Evolutionary conservation across 2,329 filamentous ascomycete species (phyloP), one percentile per base, ranked within the genome.

Genomic region (Cladosporium velox): DNA sequence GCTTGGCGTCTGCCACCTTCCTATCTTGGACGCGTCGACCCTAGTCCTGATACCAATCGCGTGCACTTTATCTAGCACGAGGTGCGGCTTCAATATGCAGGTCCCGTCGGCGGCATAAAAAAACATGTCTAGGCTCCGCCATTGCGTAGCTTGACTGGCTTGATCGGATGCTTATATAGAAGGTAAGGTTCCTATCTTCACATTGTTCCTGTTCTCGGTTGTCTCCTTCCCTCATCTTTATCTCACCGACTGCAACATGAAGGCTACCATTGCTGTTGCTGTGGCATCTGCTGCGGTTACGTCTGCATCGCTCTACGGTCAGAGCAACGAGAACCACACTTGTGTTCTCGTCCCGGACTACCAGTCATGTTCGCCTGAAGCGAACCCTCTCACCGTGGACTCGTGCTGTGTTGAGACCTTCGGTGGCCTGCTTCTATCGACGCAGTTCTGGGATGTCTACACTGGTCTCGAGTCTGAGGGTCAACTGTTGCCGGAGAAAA

Each of bases 331-430:
- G 52, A 88, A 88, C 74, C 86, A 88, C 73, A 87, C 84, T 12
- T 88, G 86, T 71, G 77, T 80, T 18, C 75, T 87, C 18, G 60
- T 68, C 15, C 70, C 70, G 8, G 65, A 70, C 54, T 72, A 72
- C 69, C 77, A 84, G 35, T 87, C 85, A 1, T 87, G 85, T 76
- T 85, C 83, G 0, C 70, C 76, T 24, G 73, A 76, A 1, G 84
- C 83, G 6, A 75, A 77, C 28, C 80, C 74, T 11, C 49, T 51
- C 6, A 68, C 47, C 21, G 84, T 86, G 38, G 87, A 90, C 72
- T 84, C 84, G 1, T 90, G 88, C 81, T 90, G 88, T 71, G 81
- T 82, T 18, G 88, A 90, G 78, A 90, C 88, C 0, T 89, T 80
- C 70, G 88, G 88, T 32, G 88, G 88, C 4, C 80, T 90, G 5